Conservation (phyloP, 805 yeast genomes). For the Wickerhamomyces ciferrii region DNA sequence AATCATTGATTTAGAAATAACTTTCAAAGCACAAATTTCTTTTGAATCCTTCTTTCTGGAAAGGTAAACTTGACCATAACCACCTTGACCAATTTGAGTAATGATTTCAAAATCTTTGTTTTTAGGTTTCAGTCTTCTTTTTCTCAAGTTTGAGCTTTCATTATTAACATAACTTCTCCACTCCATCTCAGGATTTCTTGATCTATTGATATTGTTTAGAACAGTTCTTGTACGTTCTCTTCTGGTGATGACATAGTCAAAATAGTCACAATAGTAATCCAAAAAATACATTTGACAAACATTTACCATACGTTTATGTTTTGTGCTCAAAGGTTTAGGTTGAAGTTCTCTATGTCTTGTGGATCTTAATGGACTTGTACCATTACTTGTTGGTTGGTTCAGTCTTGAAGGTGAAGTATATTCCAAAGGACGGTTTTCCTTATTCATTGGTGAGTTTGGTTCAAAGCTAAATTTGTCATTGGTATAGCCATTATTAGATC, state of each 20-base stretch:
- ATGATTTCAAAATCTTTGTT: constrained; percentile 94
- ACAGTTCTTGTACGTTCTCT: constrained; percentile 77
- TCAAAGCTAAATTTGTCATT: constrained; percentile 23
- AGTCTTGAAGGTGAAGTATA: constrained; percentile 22
- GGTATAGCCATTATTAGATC: background rate
- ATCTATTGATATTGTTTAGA: constrained; percentile 42
- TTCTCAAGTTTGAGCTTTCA: constrained; percentile 80
- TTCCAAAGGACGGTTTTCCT: constrained; percentile 32
- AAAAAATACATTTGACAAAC: constrained; percentile 92
- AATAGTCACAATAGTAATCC: constrained; percentile 93
- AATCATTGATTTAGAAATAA: constrained; percentile 79
- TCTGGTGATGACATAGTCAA: constrained; percentile 85
- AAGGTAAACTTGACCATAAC: constrained; percentile 97
- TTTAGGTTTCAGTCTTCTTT: constrained; percentile 85
- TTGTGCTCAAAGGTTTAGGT: constrained; percentile 22
- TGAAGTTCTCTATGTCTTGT: constrained; percentile 4
- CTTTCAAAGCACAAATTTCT: constrained; percentile 93
- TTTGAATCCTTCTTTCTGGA: constrained; percentile 92
- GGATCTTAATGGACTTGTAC: constrained; percentile 8
- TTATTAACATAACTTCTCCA: constrained; percentile 81
- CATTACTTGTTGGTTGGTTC: constrained; percentile 6
- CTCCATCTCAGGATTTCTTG: constrained; percentile 33
- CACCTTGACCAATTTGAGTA: constrained; percentile 99
- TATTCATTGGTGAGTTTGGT: constrained; percentile 33
- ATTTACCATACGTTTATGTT: constrained; percentile 79